Evolutionary conservation across 208 protist genomes (phyloP).

Genomic region (Wallacemonas sp.): DNA sequence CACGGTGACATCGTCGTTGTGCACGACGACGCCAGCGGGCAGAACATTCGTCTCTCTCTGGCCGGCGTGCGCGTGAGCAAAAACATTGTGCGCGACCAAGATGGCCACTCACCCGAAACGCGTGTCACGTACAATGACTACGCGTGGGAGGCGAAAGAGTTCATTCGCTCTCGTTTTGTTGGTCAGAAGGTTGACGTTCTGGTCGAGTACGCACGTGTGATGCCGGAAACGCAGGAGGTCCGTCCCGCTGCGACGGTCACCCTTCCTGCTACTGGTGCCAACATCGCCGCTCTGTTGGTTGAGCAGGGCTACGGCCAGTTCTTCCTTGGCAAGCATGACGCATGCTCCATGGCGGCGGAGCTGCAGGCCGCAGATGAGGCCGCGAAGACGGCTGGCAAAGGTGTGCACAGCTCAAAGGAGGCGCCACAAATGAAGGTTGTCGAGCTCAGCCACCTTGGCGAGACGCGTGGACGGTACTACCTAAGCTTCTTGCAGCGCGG

Average conservation of each 20-base stretch:
- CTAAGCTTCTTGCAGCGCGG: constrained; percentile 88
- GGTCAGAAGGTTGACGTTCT: constrained; percentile 69
- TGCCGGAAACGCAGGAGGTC: constrained; percentile 81
- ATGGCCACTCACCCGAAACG: constrained; percentile 75
- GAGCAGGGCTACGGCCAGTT: constrained; percentile 80
- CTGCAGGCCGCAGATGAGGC: constrained; percentile 64
- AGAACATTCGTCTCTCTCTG: constrained; percentile 69
- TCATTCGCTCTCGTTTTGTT: constrained; percentile 79
- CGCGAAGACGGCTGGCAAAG: constrained; percentile 46
- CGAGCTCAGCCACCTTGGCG: constrained; percentile 83
- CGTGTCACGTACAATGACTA: constrained; percentile 87
- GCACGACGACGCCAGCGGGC: constrained; percentile 44
- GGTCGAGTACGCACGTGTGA: constrained; percentile 82
- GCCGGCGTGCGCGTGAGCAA: constrained; percentile 81
- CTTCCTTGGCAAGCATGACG: constrained; percentile 78
- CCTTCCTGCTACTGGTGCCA: constrained; percentile 53
- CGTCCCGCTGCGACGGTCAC: constrained; percentile 66
- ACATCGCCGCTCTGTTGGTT: constrained; percentile 74
- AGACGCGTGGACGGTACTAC: constrained; percentile 80
- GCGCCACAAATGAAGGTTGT: constrained; percentile 55
- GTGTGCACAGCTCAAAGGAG: constrained; percentile 40
- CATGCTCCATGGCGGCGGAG: constrained; percentile 53
- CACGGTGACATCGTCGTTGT: constrained; percentile 83
- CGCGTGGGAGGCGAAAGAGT: constrained; percentile 88
- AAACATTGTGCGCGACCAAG: constrained; percentile 78